phyloP scores from a whole-genome alignment of 441 rosid genomes.

The Heliophila coronopifolia region DNA sequence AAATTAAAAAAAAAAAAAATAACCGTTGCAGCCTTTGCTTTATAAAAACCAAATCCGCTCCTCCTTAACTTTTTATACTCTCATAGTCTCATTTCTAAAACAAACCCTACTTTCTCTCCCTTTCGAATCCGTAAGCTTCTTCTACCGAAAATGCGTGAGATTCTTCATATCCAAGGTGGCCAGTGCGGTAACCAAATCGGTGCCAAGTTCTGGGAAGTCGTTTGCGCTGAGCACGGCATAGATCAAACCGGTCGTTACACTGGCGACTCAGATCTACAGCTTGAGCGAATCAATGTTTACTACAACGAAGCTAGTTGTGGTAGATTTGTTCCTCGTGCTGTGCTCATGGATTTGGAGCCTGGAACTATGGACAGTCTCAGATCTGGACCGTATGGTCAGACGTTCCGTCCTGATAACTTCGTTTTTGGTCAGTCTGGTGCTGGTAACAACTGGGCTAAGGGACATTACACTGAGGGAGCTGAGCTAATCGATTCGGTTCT shows the following conservation, averaged over 20 bases:
- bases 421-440: slow-evolving; percentile 61
- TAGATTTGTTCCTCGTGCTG: slow-evolving; percentile 52
- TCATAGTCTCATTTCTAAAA: too few relatives aligned
- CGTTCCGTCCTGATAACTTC: slow-evolving; percentile 55
- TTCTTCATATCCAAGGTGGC: slow-evolving; percentile 55
- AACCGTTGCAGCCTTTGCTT: too few relatives aligned
- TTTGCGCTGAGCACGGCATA: slow-evolving; percentile 53
- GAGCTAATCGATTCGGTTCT: slow-evolving; percentile 62
- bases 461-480: slow-evolving; percentile 63
- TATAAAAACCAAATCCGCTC: too few relatives aligned
- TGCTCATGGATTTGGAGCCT: slow-evolving; percentile 58
- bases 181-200: slow-evolving; percentile 57
- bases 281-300: slow-evolving; percentile 47
- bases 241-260: slow-evolving; percentile 37
- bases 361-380: slow-evolving; percentile 57
- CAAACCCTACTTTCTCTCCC: too few relatives aligned
- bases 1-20: too few relatives aligned
- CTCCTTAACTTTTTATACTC: too few relatives aligned
- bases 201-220: slow-evolving; percentile 58
- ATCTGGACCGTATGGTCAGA: slow-evolving; percentile 45
- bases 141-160: slow-evolving; percentile 43
- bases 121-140: not conserved
- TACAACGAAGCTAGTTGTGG: slow-evolving; percentile 55
- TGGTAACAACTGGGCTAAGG: slow-evolving; percentile 65
- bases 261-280: slow-evolving; percentile 40